Conservation (phyloP, 208 protist species). For the Porcisia deanei region DNA sequence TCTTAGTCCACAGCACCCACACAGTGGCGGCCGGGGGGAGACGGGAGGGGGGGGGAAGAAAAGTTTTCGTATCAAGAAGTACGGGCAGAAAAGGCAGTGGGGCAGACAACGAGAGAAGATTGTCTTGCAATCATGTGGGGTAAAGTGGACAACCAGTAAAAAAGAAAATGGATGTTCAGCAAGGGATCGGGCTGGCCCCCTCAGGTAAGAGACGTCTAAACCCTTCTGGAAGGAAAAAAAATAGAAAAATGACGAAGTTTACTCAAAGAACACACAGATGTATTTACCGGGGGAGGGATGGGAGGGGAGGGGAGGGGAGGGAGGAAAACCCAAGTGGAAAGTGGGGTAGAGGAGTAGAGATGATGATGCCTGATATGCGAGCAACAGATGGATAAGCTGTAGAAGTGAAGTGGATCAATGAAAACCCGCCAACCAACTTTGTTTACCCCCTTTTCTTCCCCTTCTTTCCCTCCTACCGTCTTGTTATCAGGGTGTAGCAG, state of each 20-base stretch:
- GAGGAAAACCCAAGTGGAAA: too few species aligned
- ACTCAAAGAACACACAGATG: background rate
- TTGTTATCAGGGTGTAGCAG: background rate
- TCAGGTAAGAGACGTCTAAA: background rate
- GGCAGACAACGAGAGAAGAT: background rate
- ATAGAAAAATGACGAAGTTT: background rate
- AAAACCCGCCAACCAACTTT: background rate
- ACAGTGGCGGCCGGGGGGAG: background rate
- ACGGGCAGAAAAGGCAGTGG: background rate
- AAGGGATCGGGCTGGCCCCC: background rate
- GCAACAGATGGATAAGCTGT: background rate
- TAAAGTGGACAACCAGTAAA: background rate
- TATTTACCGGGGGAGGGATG: background rate
- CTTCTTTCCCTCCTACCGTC: background rate
- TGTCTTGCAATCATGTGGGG: background rate
- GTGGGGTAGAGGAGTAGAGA: background rate
- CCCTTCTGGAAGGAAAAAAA: background rate
- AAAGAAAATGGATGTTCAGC: background rate
- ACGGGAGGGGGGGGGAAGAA: background rate
- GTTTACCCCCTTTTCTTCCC: background rate
- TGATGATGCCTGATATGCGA: background rate
- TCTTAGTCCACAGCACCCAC: background rate
- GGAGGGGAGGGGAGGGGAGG: background rate
- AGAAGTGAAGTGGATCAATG: background rate
- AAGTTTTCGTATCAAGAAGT: background rate